Evolutionary conservation across 305 asterid species (phyloP), one percentile per base, ranked within the genome.

Genomic region (Nicotiana rustica): DNA sequence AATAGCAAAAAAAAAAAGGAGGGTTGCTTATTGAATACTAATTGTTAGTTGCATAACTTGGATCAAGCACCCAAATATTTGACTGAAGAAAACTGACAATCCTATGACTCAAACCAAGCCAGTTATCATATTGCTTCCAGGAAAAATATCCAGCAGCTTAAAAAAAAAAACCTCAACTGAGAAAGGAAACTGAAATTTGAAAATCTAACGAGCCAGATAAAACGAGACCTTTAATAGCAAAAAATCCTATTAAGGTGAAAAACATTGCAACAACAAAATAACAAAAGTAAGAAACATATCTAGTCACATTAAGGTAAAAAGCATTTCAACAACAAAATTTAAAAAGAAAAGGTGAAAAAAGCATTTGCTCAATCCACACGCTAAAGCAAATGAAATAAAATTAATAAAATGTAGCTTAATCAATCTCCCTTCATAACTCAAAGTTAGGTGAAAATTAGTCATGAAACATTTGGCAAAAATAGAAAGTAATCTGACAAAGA

Each of bases 391-490:
- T 41, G 49, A 0, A 41, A 21, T 2, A 12, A 57, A 64, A 13
- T 66, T 12, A 65, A 19, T 41, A 65, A 41, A 13, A 44, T 69
- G 77, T 68, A 4, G 78, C 47, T 36, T 68, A n/a, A 69, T 81
- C 49, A 65, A 62, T 13, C 70, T 44, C 65, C 18, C 49, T 64
- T 59, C 44, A 21, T 3, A 62, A 62, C 83, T 56, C 2, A 56
- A 49, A 65, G 64, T 67, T 81, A 36, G 77, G 77, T 57, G 19
- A 76, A 70, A 81, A 47, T 73, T 82, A 66, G 35, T 62, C 41
- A 15, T 17, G 64, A 55, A 47, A 81, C 25, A 3, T 79, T 38
- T 47, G 29, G 65, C 2, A 15, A 25, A 60, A 33, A 41, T 7
- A 7, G 49, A 8, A 59, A 17, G 21, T 78, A 60, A 59, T 15